Evolutionary conservation across 2,329 filamentous ascomycete genomes (phyloP).

Genomic region (Colletotrichum cereale): DNA sequence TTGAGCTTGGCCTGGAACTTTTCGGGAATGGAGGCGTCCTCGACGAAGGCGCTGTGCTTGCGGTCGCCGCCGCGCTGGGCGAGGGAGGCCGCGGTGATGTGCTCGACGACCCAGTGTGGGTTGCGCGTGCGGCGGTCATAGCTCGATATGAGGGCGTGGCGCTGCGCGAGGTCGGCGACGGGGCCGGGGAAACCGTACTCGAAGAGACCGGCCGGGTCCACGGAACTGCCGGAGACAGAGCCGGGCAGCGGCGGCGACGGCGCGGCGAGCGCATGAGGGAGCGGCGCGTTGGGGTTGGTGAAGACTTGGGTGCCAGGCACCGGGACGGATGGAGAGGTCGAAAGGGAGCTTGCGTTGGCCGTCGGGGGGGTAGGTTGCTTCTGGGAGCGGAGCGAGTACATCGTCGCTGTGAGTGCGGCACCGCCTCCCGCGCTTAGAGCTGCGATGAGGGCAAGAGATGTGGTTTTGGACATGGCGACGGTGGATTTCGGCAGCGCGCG

Average conservation of each 20-base stretch:
- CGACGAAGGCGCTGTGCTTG: constrained; percentile 84
- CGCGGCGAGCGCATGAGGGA: constrained; percentile 44
- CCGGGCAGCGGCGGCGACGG: constrained; percentile 46
- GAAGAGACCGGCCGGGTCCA: constrained; percentile 82
- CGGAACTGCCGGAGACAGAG: constrained; percentile 58
- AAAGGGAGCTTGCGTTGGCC: constrained; percentile 44
- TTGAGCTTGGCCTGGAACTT: constrained; percentile 91
- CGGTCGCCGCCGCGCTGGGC: constrained; percentile 82
- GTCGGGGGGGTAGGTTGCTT: constrained; percentile 49
- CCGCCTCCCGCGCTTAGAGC: constrained; percentile 82
- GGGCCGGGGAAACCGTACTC: constrained; percentile 95
- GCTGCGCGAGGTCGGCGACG: constrained; percentile 82
- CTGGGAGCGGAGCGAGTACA: constrained; percentile 69
- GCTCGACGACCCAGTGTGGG: constrained; percentile 94
- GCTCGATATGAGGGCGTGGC: constrained; percentile 83
- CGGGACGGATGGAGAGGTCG: constrained; percentile 51
- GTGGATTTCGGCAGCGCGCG: constrained; percentile 21
- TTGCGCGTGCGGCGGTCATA: constrained; percentile 94
- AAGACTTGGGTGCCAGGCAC: constrained; percentile 72
- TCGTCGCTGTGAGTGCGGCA: constrained; percentile 78
- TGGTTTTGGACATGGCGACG: constrained; percentile 80
- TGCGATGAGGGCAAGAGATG: constrained; percentile 77
- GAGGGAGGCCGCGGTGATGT: constrained; percentile 92
- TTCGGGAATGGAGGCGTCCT: constrained; percentile 83
- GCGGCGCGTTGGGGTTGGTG: constrained; percentile 45